Evolutionary conservation across 331 rosid genomes (phyloP).

Genomic region (Malus hybrid): DNA sequence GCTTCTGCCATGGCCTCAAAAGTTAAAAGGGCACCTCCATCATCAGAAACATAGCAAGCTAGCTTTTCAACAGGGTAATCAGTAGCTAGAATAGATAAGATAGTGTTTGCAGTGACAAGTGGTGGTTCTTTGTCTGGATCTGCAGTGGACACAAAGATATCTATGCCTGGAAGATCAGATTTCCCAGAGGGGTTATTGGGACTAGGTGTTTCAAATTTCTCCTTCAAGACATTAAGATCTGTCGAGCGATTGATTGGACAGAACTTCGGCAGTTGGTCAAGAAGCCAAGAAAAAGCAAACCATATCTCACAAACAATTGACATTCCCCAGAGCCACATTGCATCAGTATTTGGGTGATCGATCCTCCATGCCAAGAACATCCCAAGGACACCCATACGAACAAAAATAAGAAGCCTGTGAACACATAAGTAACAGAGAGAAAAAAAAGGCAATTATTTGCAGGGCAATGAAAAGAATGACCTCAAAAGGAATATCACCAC

Average conservation of each 20-base stretch:
- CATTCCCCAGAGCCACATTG: slow-evolving; percentile 86
- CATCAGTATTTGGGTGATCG: slow-evolving; percentile 48
- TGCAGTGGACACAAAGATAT: slow-evolving; percentile 74
- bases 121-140: slow-evolving; percentile 87
- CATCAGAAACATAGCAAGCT: slow-evolving; percentile 82
- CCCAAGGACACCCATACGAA: slow-evolving; percentile 50
- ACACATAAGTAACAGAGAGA: slow-evolving; percentile 6
- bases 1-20: slow-evolving; percentile 95
- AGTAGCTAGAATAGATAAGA: slow-evolving; percentile 65
- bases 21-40: slow-evolving; percentile 77
- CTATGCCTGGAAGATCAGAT: slow-evolving; percentile 86
- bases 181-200: slow-evolving; percentile 54
- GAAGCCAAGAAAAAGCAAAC: slow-evolving; percentile 86
- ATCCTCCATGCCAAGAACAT: slow-evolving; percentile 64
- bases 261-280: slow-evolving; percentile 76
- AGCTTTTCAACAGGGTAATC: slow-evolving; percentile 82
- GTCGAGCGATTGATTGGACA: slow-evolving; percentile 57
- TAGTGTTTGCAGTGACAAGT: slow-evolving; percentile 78
- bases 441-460: slow-evolving; percentile 14
- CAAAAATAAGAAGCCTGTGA: slow-evolving; percentile 54
- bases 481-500: background rate
- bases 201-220: slow-evolving; percentile 68
- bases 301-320: slow-evolving; percentile 80
- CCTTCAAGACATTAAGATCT: slow-evolving; percentile 55
- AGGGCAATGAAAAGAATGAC: background rate